These are phyloP conservation scores for Clavispora santaluciae DNA, from an alignment of 805 yeast genomes.

Conservation along the genomic window DNA sequence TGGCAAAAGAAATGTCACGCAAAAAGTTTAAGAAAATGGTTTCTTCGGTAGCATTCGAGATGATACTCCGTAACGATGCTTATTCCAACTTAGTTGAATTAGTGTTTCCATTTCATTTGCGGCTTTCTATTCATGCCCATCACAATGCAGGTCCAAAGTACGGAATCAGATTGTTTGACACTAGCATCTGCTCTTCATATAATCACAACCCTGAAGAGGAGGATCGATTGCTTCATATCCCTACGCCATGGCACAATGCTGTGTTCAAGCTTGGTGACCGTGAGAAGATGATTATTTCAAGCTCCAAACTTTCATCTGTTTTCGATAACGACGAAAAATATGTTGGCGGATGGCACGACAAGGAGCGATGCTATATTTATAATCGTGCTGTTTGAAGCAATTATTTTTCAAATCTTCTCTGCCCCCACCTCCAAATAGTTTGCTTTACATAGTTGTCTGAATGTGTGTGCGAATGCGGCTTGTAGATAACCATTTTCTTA, in stretches of 20 bases:
- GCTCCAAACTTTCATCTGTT: slow-evolving; percentile 8
- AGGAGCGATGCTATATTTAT: slow-evolving; percentile 9
- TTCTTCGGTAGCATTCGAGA: slow-evolving; percentile 54
- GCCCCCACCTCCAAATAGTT: neutral
- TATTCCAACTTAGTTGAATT: slow-evolving; percentile 59
- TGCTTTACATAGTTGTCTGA: neutral
- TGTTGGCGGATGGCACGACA: slow-evolving; percentile 16
- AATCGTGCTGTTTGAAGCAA: neutral
- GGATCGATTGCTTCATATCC: slow-evolving; percentile 52
- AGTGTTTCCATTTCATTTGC: slow-evolving; percentile 53
- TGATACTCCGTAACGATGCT: slow-evolving; percentile 59
- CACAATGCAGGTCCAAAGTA: slow-evolving; percentile 55
- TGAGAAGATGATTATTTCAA: slow-evolving; percentile 16
- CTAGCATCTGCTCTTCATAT: slow-evolving; percentile 42
- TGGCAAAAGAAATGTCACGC: slow-evolving; percentile 35
- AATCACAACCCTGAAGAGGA: slow-evolving; percentile 38
- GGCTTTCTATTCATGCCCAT: slow-evolving; percentile 61
- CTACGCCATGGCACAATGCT: slow-evolving; percentile 65
- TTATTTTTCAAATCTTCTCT: neutral
- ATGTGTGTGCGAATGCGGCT: neutral
- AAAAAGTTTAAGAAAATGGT: slow-evolving; percentile 48
- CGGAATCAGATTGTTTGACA: slow-evolving; percentile 46
- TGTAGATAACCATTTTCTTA: neutral
- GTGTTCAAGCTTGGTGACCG: slow-evolving; percentile 40
- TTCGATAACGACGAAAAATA: slow-evolving; percentile 10